These are phyloP conservation scores for Aquilaria malaccensis DNA, from an alignment of 345 rosid species.

Conservation along the genomic window DNA sequence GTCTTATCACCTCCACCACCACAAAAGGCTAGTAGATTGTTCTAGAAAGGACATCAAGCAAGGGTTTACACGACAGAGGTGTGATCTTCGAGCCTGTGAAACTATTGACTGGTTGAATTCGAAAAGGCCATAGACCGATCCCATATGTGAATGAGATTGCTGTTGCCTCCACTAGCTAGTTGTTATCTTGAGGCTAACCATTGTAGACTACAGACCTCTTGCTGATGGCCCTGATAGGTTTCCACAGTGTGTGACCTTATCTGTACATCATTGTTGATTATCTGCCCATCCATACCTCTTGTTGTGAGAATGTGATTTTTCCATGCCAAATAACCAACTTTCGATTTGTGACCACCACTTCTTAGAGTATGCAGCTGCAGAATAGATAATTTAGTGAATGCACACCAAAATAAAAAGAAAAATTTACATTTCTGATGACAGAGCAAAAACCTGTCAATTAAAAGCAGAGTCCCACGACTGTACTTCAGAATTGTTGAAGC, in stretches of 20 bases:
- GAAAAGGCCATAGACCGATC: conserved; percentile 36
- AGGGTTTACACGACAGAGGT: conserved; percentile 52
- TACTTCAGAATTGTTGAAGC: conserved; percentile 42
- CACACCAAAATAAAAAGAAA: background rate
- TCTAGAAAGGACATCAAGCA: conserved; percentile 57
- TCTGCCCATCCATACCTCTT: conserved; percentile 40
- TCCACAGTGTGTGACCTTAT: conserved; percentile 34
- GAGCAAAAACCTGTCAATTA: conserved; percentile 19
- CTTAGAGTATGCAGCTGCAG: conserved; percentile 23
- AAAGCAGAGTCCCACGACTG: conserved; percentile 42
- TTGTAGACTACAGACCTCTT: conserved; percentile 46
- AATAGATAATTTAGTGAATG: background rate
- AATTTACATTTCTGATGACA: background rate
- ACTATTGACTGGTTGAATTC: conserved; percentile 38
- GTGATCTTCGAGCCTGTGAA: conserved; percentile 45
- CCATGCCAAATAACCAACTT: conserved; percentile 47
- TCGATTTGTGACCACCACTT: conserved; percentile 36
- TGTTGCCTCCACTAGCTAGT: conserved; percentile 50
- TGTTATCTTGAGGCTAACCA: conserved; percentile 51
- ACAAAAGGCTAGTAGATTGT: conserved; percentile 43
- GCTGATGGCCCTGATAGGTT: conserved; percentile 37
- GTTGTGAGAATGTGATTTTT: conserved; percentile 43
- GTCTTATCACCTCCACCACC: conserved; percentile 47
- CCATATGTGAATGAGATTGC: conserved; percentile 41
- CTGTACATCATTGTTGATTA: conserved; percentile 44